Percentiles rank a stretch among this genome's conserved stretches.
phyloP scores from a whole-genome alignment of 176 grass and related monocot genomes.

The Musa beccarii region DNA sequence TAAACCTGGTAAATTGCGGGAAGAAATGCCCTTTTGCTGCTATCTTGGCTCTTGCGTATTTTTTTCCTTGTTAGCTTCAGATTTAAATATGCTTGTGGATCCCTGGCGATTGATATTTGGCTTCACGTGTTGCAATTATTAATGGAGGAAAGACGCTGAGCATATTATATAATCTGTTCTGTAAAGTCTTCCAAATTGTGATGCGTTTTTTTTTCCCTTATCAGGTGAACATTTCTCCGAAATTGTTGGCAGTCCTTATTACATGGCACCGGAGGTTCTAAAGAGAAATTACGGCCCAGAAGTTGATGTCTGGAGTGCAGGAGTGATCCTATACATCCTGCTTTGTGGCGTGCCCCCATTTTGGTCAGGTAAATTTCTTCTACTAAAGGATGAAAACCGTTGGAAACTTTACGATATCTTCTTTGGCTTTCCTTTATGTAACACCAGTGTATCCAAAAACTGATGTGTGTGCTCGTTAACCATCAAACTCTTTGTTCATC shows the following conservation, averaged over 20 bases:
- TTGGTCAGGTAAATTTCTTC: slow-evolving; percentile 15
- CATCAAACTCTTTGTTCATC: background rate
- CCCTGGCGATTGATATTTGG: no score
- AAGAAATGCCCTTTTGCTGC: background rate
- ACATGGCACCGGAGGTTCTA: slow-evolving; percentile 20
- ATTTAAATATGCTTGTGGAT: no score
- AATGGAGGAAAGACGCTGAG: no score
- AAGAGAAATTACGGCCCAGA: slow-evolving; percentile 16
- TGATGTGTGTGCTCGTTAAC: background rate
- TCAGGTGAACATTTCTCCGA: slow-evolving; percentile 3
- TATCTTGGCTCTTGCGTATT: background rate
- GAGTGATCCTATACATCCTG: slow-evolving; percentile 18
- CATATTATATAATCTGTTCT: background rate
- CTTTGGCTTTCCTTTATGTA: background rate
- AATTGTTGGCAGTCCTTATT: slow-evolving; percentile 21
- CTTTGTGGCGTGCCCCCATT: slow-evolving; percentile 17
- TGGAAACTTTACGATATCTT: background rate
- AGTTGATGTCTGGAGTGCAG: slow-evolving; percentile 18
- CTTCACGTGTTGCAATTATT: no score
- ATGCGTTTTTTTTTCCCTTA: background rate
- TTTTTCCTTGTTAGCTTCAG: background rate
- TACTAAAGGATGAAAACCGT: background rate
- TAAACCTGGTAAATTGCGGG: background rate
- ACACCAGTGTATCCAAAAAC: no score
- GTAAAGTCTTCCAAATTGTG: background rate